Percentiles rank a stretch among this genome's conserved stretches.
Conservation (phyloP, 257 asterid species). For the Phtheirospermum japonicum region DNA sequence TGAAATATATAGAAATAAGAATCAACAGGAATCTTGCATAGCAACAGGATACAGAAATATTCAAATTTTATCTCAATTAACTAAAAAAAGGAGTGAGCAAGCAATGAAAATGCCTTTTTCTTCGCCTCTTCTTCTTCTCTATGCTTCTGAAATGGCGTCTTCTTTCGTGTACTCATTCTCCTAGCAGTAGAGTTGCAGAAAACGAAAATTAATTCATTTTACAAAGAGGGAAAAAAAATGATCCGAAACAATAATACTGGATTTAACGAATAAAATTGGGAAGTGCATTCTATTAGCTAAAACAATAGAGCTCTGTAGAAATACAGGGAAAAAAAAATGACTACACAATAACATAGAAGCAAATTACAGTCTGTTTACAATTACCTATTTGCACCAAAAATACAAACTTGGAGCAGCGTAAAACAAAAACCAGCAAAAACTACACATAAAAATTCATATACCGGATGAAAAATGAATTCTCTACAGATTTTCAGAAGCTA, state of each 20-base stretch:
- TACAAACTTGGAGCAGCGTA: conserved; percentile 4
- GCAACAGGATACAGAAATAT: conserved; percentile 1
- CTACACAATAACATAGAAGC: background rate
- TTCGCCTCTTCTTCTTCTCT: conserved; percentile 81
- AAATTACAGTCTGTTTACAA: conserved; percentile 6
- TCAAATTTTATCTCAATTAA: background rate
- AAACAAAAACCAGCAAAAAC: conserved; percentile 9
- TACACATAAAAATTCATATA: conserved; percentile 2
- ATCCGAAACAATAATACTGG: background rate
- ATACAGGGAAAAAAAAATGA: conserved; percentile 8
- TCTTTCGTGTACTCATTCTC: conserved; percentile 65
- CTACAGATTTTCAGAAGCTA: conserved; percentile 8
- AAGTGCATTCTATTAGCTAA: background rate
- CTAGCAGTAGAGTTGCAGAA: conserved; percentile 29
- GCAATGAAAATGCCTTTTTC: conserved; percentile 43
- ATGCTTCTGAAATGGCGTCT: conserved; percentile 75
- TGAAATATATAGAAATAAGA: conserved; percentile 22
- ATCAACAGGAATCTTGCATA: background rate
- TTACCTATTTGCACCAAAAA: conserved; percentile 2
- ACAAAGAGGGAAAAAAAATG: background rate
- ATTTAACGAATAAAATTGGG: background rate
- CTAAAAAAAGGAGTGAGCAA: background rate
- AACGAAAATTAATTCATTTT: background rate
- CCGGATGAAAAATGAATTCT: background rate
- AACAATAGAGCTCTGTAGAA: background rate